phyloP scores from a whole-genome alignment of 2,329 filamentous ascomycete genomes.

The Pyrenophora tritici-repentis region DNA sequence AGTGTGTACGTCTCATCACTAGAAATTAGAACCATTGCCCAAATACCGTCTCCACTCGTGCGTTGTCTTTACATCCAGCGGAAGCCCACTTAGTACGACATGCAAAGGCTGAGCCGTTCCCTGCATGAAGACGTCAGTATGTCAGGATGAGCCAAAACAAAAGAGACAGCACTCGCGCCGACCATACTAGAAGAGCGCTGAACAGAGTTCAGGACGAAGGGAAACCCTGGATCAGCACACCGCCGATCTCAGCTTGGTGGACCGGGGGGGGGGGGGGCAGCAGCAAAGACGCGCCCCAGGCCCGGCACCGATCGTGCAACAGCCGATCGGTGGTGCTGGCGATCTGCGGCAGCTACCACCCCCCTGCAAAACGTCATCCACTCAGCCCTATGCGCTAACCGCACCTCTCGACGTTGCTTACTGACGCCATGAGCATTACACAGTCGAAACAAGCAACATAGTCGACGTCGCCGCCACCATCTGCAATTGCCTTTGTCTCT shows the following conservation, averaged over 20 bases:
- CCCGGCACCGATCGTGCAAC: constrained; percentile 8
- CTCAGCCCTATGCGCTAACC: constrained; percentile 19
- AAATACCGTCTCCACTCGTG: too few species aligned
- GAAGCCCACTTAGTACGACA: too few species aligned
- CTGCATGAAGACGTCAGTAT: too few species aligned
- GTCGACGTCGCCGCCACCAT: not conserved
- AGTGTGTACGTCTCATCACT: constrained; percentile 1
- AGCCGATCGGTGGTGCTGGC: constrained; percentile 4
- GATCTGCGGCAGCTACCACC: constrained; percentile 6
- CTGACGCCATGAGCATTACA: constrained; percentile 20
- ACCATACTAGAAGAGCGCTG: too few species aligned
- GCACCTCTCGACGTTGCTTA: not conserved
- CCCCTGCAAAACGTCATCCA: constrained; percentile 20
- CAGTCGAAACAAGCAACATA: not conserved
- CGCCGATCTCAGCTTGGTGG: constrained; percentile 9
- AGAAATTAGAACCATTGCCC: not conserved
- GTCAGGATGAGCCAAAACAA: not conserved
- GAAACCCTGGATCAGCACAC: constrained; percentile 1
- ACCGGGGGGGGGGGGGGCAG: not conserved
- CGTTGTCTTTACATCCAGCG: too few species aligned
- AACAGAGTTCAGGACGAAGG: not conserved
- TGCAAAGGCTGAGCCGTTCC: too few species aligned
- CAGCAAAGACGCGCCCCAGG: not conserved
- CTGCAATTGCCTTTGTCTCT: not conserved
- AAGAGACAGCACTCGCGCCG: not conserved